Base-by-base conservation (phyloP, 257 asterid genomes). In the Jaltomata sinuosa region DNA sequence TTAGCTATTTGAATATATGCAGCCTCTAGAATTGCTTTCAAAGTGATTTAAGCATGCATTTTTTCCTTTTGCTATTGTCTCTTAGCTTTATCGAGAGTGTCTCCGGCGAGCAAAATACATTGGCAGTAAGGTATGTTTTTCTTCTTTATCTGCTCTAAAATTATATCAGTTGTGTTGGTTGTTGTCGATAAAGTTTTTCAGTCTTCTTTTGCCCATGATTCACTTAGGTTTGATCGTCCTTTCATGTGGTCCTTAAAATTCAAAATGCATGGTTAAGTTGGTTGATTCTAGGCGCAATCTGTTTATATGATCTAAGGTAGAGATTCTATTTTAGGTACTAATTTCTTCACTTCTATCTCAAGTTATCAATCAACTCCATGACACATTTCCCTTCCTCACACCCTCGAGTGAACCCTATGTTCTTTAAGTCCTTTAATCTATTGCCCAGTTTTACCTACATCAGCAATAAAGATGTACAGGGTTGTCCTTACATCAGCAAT, bases 51-150 rank as follows among this genome's bases (percentile, higher is more conserved):
- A n/a, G n/a, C n/a, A n/a, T n/a, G n/a, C n/a, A n/a, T n/a, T n/a
- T n/a, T n/a, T n/a, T n/a, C n/a, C n/a, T n/a, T n/a, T n/a, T n/a
- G n/a, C n/a, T n/a, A n/a, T n/a, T n/a, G n/a, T n/a, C n/a, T n/a
- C n/a, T n/a, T n/a, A n/a, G n/a, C n/a, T n/a, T n/a, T n/a, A n/a
- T n/a, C n/a, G n/a, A n/a, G n/a, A n/a, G n/a, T n/a, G n/a, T n/a
- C n/a, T n/a, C n/a, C n/a, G n/a, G n/a, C n/a, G n/a, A n/a, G n/a
- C n/a, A n/a, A n/a, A n/a, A n/a, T n/a, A n/a, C n/a, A n/a, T n/a
- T n/a, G n/a, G n/a, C n/a, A n/a, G n/a, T n/a, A n/a, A 93, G 99
- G 98, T 94, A 90, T 45, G 52, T 83, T 86, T 19, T 72, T 84
- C 79, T 78, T 62, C 34, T 36, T 59, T 85, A 59, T 64, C 45